Conservation (phyloP, 1,139 yeast genomes). For the Candida glucosophila region DNA sequence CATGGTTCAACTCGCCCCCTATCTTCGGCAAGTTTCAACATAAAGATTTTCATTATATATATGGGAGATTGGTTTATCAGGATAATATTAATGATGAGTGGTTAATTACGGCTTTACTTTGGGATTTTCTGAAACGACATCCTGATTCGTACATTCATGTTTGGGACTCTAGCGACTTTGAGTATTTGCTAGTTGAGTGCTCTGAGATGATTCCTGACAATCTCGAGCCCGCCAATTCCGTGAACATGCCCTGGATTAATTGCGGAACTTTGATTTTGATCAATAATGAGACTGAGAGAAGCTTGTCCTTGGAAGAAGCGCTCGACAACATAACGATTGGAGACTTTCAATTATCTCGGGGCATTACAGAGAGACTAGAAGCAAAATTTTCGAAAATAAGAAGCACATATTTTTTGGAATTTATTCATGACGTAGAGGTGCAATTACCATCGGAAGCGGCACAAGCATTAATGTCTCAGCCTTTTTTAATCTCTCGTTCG, state of each 20-base stretch:
- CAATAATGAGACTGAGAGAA: slow-evolving; percentile 15
- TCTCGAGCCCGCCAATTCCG: slow-evolving; percentile 30
- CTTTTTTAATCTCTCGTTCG: slow-evolving; percentile 4
- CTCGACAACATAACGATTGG: slow-evolving; percentile 18
- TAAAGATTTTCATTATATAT: slow-evolving; percentile 18
- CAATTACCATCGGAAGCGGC: slow-evolving; percentile 2
- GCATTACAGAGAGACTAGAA: slow-evolving; percentile 6
- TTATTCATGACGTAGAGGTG: slow-evolving; percentile 4
- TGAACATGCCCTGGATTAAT: slow-evolving; percentile 39
- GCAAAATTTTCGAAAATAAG: slow-evolving; percentile 2
- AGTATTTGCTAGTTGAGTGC: slow-evolving; percentile 43
- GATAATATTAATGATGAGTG: slow-evolving; percentile 38
- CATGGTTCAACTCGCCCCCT: slow-evolving; percentile 14
- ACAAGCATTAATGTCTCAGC: slow-evolving; percentile 2
- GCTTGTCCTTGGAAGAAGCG: slow-evolving; percentile 21
- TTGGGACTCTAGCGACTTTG: slow-evolving; percentile 46
- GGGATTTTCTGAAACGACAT: slow-evolving; percentile 17
- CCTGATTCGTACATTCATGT: slow-evolving; percentile 36
- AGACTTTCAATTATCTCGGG: slow-evolving; percentile 11
- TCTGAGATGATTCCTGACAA: slow-evolving; percentile 36
- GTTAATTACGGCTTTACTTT: slow-evolving; percentile 33
- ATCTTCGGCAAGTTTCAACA: slow-evolving; percentile 1
- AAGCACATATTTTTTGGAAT: slow-evolving; percentile 4
- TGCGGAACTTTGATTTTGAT: slow-evolving; percentile 21
- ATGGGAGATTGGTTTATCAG: slow-evolving; percentile 36